Base-by-base conservation (phyloP, 768 basidiomycete genomes). In the Mycena polygramma region DNA sequence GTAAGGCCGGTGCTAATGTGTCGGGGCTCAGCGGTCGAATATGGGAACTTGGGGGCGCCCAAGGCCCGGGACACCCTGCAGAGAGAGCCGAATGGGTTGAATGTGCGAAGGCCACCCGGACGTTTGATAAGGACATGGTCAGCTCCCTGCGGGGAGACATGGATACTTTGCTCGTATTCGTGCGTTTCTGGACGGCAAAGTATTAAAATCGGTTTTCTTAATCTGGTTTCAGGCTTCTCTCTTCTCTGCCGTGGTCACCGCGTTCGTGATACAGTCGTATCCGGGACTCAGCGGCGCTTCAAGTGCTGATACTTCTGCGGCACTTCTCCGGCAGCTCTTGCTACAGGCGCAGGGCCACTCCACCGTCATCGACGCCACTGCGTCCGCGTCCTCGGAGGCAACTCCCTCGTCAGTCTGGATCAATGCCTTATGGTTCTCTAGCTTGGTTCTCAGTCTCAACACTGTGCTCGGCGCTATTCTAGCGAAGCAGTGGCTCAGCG, bases 141-240 rank as follows among this genome's bases (percentile, higher is more conserved):
- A n/a, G 55, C 55, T 57, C 55, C 19, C 41, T 57, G 55, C 37
- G 55, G 22, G 55, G 55, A 39, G 55, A 57, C 20, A 57, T 57
- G 55, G 55, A 57, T 41, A 57, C 55, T 39, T 36, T 57, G 37
- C 55, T 57, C 14, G 55, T 57, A 22, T 57, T 57, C 37, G 55
- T 57, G 22, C 15, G 55, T 57, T 26, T 26, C 30, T 10, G 30
- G 17, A 45, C 15, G 11, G 17, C 10, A 45, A 9, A 4, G 43
- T 45, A 9, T 9, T 45, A 4, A 15, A 17, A 45, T 45, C 15
- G 15, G 22, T 22, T 49, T 6, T 22, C n/a, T n/a, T n/a, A n/a
- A n/a, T n/a, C n/a, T n/a, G n/a, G 22, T 49, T 19, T 37, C 53
- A 54, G 53, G 53, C 53, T 4, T 54, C 53, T 54, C 53, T 54